Percentiles rank a stretch among this genome's conserved stretches.
Conservation (phyloP, 768 basidiomycete species). For the Inosperma sp. region DNA sequence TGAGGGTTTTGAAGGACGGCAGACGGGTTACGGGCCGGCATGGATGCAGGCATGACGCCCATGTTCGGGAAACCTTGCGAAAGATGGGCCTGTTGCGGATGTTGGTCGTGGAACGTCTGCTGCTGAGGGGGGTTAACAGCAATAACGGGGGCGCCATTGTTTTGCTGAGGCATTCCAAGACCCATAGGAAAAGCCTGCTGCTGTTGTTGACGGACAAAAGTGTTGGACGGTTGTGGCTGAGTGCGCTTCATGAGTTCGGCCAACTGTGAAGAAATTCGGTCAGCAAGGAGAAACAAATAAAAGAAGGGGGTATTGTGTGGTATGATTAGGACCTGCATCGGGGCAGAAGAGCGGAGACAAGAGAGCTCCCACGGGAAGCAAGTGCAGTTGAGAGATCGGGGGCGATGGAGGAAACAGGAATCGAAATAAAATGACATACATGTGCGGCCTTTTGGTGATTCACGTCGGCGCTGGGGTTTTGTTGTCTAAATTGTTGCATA, state of each 20-base stretch:
- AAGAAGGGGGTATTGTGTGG: background rate
- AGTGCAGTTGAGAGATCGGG: slow-evolving; percentile 9
- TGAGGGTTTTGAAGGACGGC: slow-evolving; percentile 1
- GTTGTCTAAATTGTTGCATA: slow-evolving; percentile 27
- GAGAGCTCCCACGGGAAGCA: slow-evolving; percentile 20
- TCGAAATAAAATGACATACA: slow-evolving; percentile 13
- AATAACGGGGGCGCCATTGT: slow-evolving; percentile 27
- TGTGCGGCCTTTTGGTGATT: slow-evolving; percentile 15
- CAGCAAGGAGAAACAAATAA: slow-evolving; percentile 3
- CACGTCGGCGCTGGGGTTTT: slow-evolving; percentile 18
- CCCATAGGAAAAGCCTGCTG: slow-evolving; percentile 41
- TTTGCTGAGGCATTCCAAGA: slow-evolving; percentile 37
- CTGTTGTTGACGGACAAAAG: slow-evolving; percentile 28
- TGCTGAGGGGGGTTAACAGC: slow-evolving; percentile 27
- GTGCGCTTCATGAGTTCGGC: slow-evolving; percentile 27
- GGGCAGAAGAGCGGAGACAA: slow-evolving; percentile 19
- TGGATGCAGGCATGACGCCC: slow-evolving; percentile 15
- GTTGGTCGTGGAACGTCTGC: slow-evolving; percentile 23
- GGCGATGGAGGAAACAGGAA: slow-evolving; percentile 13
- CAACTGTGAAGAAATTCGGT: slow-evolving; percentile 19
- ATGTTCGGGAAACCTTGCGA: slow-evolving; percentile 20
- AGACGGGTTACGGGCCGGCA: slow-evolving; percentile 14
- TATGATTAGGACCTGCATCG: slow-evolving; percentile 8
- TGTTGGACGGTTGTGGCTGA: slow-evolving; percentile 20
- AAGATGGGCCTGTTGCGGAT: slow-evolving; percentile 19